Percentiles rank a stretch among this genome's conserved stretches.
Conservation (phyloP, 2,329 filamentous ascomycete genomes). For the Neophaeococcomyces mojaviensis region DNA sequence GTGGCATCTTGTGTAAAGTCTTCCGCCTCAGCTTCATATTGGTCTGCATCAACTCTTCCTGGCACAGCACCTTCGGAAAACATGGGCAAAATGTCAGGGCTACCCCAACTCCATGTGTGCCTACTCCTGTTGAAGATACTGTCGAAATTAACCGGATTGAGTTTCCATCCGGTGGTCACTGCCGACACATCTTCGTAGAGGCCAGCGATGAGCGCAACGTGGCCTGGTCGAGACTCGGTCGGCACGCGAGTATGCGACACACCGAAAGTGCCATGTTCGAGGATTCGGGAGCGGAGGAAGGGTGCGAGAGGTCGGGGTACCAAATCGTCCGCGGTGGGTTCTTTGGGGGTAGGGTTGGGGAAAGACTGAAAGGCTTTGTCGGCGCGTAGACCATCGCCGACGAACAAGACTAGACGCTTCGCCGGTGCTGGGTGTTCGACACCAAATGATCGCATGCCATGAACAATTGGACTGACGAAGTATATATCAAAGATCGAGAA, state of each 20-base stretch:
- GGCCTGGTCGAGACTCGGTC: conserved; percentile 90
- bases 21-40: conserved; percentile 75
- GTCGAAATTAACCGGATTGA: conserved; percentile 97
- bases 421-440: conserved; percentile 71
- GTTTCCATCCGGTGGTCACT: conserved; percentile 95
- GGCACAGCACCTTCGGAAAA: conserved; percentile 88
- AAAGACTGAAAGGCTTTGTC: conserved; percentile 97
- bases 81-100: conserved; percentile 95
- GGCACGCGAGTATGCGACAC: conserved; percentile 95
- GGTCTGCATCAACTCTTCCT: conserved; percentile 78
- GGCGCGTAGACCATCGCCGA: conserved; percentile 93
- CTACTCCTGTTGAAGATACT: conserved; percentile 95
- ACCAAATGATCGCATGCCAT: conserved; percentile 79
- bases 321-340: conserved; percentile 51
- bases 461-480: conserved; percentile 94
- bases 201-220: conserved; percentile 93
- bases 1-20: conserved; percentile 81
- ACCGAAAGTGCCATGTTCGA: conserved; percentile 88
- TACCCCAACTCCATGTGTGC: conserved; percentile 99
- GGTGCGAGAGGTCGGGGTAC: conserved; percentile 75
- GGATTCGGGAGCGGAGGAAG: conserved; percentile 79
- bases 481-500: conserved; percentile 98
- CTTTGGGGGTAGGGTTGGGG: conserved; percentile 68
- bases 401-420: conserved; percentile 83
- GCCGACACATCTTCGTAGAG: conserved; percentile 97